Evolutionary conservation across 495 filamentous ascomycete species (phyloP), one percentile per base, ranked within the genome.

Genomic region (Penicillium odoratum): DNA sequence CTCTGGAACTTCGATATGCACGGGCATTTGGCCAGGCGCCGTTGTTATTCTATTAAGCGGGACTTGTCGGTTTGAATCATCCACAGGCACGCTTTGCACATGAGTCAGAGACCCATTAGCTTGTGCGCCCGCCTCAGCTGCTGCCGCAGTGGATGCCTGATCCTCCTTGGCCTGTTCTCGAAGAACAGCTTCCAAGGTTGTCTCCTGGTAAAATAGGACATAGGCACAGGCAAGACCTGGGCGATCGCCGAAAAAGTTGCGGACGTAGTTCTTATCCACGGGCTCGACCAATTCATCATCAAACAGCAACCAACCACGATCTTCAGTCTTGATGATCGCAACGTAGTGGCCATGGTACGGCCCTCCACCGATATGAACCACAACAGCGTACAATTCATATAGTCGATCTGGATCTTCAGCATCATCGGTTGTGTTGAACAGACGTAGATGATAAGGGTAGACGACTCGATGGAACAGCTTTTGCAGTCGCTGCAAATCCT

Each of bases 231-330:
- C 95, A 69, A 92, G 81, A 2, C 91, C 91, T 15, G 91, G 89
- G 59, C 89, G 88, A 66, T 97, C 94, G 28, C 94, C 94, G 66
- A 98, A 98, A 75, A 98, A 98, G 67, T 96, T 98, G 51, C 85
- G 83, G n/a, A 98, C 95, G 68, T 94, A 98, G 65, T 86, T 87
- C 69, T 97, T 97, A 67, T 97, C 92, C 6, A 98, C 94, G 0
- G 95, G 94, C 68, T 98, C 94, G 11, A 98, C 94, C 82, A 98
- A 88, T 76, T 98, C 94, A 69, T 98, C 94, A 63, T 98, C 94
- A 60, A 98, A 98, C 4, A 98, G 75, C 53, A 98, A 69, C 94
- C 94, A 98, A 28, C 94, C 94, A 21, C 90, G 84, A 68, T 98
- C 93, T 67, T 96, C 85, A 1, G 94, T 98, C 71, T 98, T 98